Percentiles rank a stretch among this genome's conserved stretches.
phyloP scores from a whole-genome alignment of 1,284 basidiomycete species.

The Cryptococcus jaspeensis region DNA sequence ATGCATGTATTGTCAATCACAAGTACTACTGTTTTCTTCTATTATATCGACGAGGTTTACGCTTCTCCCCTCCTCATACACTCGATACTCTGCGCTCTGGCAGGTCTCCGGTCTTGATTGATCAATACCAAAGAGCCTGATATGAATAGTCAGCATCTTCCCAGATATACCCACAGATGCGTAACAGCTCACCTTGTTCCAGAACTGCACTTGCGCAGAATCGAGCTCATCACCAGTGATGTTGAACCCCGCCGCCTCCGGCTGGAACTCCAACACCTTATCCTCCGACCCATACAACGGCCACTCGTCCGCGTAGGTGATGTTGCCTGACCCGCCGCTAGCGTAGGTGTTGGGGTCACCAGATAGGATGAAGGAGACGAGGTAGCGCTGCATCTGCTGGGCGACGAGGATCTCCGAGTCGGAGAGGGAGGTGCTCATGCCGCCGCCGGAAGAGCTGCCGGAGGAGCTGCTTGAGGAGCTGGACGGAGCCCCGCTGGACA shows the following conservation, averaged over 20 bases:
- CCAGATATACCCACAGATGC: too few relatives aligned
- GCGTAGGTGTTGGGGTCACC: slow-evolving; percentile 5
- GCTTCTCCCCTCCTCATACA: too few relatives aligned
- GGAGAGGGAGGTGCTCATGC: background rate
- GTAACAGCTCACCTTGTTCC: slow-evolving; percentile 11
- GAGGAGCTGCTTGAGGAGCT: background rate
- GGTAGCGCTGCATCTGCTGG: slow-evolving; percentile 3
- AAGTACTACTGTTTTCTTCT: too few relatives aligned
- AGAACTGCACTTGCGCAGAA: slow-evolving; percentile 1
- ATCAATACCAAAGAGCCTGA: too few relatives aligned
- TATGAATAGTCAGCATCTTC: too few relatives aligned
- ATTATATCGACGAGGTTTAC: too few relatives aligned
- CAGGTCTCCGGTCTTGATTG: too few relatives aligned
- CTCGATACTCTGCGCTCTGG: too few relatives aligned
- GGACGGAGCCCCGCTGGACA: background rate
- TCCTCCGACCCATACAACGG: background rate
- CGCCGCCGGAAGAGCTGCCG: background rate
- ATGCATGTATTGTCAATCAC: too few relatives aligned
- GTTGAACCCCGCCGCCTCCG: background rate
- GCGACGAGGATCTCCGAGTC: background rate
- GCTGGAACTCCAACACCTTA: slow-evolving; percentile 1
- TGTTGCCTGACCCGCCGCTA: background rate
- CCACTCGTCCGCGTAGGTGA: background rate
- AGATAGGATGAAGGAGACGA: slow-evolving; percentile 1
- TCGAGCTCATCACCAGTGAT: slow-evolving; percentile 4